Conservation (phyloP, 345 rosid genomes). For the Lumnitzera littorea region DNA sequence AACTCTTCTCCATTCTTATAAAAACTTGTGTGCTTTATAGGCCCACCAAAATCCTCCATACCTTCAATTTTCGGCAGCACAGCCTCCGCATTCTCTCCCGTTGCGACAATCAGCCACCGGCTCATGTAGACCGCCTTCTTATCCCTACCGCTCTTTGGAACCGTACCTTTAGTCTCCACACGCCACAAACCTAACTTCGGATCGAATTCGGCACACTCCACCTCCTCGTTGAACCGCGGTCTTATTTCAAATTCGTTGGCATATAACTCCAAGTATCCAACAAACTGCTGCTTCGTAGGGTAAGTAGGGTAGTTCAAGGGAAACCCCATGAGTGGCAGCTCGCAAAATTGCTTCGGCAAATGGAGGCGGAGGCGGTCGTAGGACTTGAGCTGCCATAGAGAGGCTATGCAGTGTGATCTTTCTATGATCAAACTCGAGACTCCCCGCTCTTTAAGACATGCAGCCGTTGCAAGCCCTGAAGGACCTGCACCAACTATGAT, state of each 20-base stretch:
- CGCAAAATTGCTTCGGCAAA: conserved; percentile 71
- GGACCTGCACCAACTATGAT: conserved; percentile 83
- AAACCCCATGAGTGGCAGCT: conserved; percentile 68
- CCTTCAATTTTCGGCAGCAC: conserved; percentile 69
- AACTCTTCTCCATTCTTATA: conserved; percentile 66
- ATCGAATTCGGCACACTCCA: conserved; percentile 47
- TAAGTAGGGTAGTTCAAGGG: conserved; percentile 52
- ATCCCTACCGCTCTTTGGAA: conserved; percentile 10
- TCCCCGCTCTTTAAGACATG: conserved; percentile 47
- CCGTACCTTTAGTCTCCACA: conserved; percentile 31
- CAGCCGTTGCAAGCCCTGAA: conserved; percentile 69
- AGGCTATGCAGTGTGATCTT: conserved; percentile 66
- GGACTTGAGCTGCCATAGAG: conserved; percentile 72
- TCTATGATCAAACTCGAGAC: conserved; percentile 50
- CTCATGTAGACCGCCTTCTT: conserved; percentile 39
- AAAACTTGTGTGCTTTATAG: conserved; percentile 51
- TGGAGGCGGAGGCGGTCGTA: conserved; percentile 79
- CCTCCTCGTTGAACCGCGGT: conserved; percentile 53
- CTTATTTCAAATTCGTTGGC: conserved; percentile 27
- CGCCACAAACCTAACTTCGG: conserved; percentile 39
- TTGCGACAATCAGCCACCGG: conserved; percentile 80
- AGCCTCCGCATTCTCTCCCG: conserved; percentile 94
- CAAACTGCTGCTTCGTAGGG: conserved; percentile 68
- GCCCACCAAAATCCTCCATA: conserved; percentile 45
- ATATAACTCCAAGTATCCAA: conserved; percentile 54